Base-by-base conservation (phyloP, 495 filamentous ascomycete species). In the Friedmanniomyces simplex region DNA sequence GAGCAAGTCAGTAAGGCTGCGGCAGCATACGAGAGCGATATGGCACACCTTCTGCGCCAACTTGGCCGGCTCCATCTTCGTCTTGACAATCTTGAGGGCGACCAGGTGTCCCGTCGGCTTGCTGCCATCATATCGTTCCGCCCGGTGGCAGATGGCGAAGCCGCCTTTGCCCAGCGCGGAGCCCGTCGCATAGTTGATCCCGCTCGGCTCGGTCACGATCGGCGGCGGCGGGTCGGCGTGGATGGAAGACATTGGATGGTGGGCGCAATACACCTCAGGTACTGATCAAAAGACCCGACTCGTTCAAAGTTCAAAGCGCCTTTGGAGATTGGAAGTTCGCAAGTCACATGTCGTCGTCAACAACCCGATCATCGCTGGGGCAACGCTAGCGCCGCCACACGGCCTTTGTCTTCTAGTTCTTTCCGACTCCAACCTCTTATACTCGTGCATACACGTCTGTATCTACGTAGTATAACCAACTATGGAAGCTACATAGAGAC, bases 61-160 rank as follows among this genome's bases (percentile, higher is more conserved):
- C 65, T 87, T 89, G 63, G 87, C 88, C 53, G 83, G 75, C 18
- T 82, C 79, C 89, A 96, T 95, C 61, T 89, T 81, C 52, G 87
- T 85, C 71, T 83, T 88, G 30, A 96, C 90, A 62, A 95, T 89
- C 75, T 96, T 96, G 71, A 96, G 78, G 1, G 90, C 90, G 63
- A 83, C 89, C 39, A 82, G 77, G 51, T 83, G 82, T 58, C 68
- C 70, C n/a, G 67, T 67, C 37, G 64, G 68, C 50, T 67, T 67
- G 45, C 75, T 79, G 46, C 79, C 81, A 7, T 81, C 79, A 22
- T 78, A 70, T 42, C 88, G 68, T 55, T 84, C 81, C 2, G 88
- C 93, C 46, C 85, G 76, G 60, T 86, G 93, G 69, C 93, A 96
- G 26, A 95, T 86, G 20, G 93, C 93, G 67, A 98, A 98, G 0